phyloP scores from a whole-genome alignment of 2,329 filamentous ascomycete genomes.

The Trichophyton verrucosum region DNA sequence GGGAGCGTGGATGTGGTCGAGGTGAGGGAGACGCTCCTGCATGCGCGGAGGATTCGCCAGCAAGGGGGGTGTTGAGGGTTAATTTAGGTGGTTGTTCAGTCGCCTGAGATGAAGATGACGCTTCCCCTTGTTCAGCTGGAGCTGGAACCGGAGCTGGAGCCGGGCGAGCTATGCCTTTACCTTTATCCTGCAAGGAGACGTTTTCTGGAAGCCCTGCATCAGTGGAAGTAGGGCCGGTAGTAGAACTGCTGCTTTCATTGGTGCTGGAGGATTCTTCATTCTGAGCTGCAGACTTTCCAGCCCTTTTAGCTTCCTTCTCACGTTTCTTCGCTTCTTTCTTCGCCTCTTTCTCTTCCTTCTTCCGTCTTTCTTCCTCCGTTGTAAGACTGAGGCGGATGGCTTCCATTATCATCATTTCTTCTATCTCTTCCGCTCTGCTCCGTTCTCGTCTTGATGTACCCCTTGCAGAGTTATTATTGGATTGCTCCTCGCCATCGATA shows the following conservation, averaged over 20 bases:
- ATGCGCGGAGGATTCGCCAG: neutral
- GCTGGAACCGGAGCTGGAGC: slow-evolving; percentile 9
- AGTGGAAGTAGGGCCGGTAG: slow-evolving; percentile 37
- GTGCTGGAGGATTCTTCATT: slow-evolving; percentile 39
- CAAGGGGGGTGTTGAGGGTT: slow-evolving; percentile 13
- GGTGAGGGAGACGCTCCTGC: slow-evolving; percentile 34
- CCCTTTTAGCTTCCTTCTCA: slow-evolving; percentile 74
- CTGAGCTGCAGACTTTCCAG: slow-evolving; percentile 57
- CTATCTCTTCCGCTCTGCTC: slow-evolving; percentile 68
- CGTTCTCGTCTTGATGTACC: slow-evolving; percentile 41
- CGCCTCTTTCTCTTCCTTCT: slow-evolving; percentile 67
- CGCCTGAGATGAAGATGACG: neutral
- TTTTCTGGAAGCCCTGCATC: slow-evolving; percentile 29
- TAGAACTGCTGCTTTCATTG: slow-evolving; percentile 49
- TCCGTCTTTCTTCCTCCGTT: slow-evolving; percentile 83
- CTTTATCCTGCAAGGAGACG: slow-evolving; percentile 41
- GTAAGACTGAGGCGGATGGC: slow-evolving; percentile 84
- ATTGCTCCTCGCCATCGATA: slow-evolving; percentile 16
- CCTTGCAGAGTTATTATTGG: slow-evolving; percentile 31
- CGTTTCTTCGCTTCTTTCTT: slow-evolving; percentile 73
- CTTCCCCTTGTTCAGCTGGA: neutral
- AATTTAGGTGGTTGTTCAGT: slow-evolving; percentile 12
- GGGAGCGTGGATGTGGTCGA: slow-evolving; percentile 62
- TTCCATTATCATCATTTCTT: slow-evolving; percentile 98
- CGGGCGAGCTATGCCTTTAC: slow-evolving; percentile 55